These are phyloP conservation scores for Escovopsis sp. DNA, from an alignment of 2,329 filamentous ascomycete species.

Conservation along the genomic window DNA sequence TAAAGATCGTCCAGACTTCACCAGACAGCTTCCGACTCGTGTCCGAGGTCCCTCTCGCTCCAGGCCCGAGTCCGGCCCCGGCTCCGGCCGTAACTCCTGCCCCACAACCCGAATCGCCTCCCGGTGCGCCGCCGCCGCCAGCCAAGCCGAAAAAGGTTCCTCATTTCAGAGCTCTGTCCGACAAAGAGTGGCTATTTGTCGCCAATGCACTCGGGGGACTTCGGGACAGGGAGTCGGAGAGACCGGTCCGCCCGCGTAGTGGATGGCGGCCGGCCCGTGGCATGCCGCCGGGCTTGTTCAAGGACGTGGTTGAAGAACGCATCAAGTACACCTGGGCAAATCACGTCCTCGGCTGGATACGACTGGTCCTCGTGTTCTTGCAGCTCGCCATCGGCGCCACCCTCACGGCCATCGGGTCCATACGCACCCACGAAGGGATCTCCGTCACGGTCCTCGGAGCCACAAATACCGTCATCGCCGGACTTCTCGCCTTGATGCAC, in stretches of 20 bases:
- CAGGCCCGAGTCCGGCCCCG: background rate
- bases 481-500: slow-evolving; percentile 35
- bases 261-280: slow-evolving; percentile 32
- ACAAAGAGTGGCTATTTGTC: slow-evolving; percentile 30
- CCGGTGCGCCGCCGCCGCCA: background rate
- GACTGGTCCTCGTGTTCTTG: slow-evolving; percentile 32
- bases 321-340: slow-evolving; percentile 30
- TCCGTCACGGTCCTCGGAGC: slow-evolving; percentile 35
- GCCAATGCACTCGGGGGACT: slow-evolving; percentile 34
- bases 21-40: too few relatives aligned
- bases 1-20: too few relatives aligned
- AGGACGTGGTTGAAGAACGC: slow-evolving; percentile 30
- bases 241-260: slow-evolving; percentile 26
- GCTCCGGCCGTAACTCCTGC: background rate
- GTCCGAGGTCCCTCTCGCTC: background rate
- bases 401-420: slow-evolving; percentile 34
- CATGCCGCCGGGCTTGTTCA: slow-evolving; percentile 34
- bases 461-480: slow-evolving; percentile 34
- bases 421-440: slow-evolving; percentile 21
- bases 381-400: slow-evolving; percentile 35
- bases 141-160: slow-evolving; percentile 4
- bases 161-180: slow-evolving; percentile 25
- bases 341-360: slow-evolving; percentile 25
- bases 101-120: slow-evolving; percentile 3
- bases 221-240: slow-evolving; percentile 28